Evolutionary conservation across 805 yeast species (phyloP), one percentile per base, ranked within the genome.

Genomic region (Saccharomyces mikatae): DNA sequence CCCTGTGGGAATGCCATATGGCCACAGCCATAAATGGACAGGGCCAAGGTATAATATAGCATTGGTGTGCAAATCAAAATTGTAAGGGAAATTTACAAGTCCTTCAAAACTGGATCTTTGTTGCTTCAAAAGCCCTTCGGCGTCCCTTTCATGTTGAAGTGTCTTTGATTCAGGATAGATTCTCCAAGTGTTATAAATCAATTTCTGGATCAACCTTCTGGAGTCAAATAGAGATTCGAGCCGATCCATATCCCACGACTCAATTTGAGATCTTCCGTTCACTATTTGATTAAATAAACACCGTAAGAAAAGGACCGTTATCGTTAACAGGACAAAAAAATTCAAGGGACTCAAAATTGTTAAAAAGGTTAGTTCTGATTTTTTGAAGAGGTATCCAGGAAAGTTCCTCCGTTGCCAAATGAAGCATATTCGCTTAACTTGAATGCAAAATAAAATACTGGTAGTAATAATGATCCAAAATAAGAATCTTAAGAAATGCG

Each of bases 231-330:
- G 86, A 2, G 82, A 73, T 52, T 82, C 89, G 1, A 89, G 75
- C 60, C 98, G 77, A 60, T 94, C 98, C 69, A 75, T 69, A 63
- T 92, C 98, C 99, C 99, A 92, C 2, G 79, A 74, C 71, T 92
- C 99, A 52, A 92, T 91, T 66, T 89, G 96, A 1, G 97, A 84
- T 79, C 80, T 84, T 27, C 97, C 96, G 29, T 75, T 70, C 51
- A 80, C 66, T 1, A 79, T 58, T 57, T 82, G 73, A 63, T 83
- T 82, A 44, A 74, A 67, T 1, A 85, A 17, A 52, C 90, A 84
- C 61, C 97, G 76, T 1, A 83, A 48, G 21, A 83, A 73, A 53
- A 94, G 73, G 3, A 87, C 60, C 0, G 76, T 64, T 2, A 94
- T 79, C 0, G 91, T 76, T 31, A 84, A 63, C 21, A 79, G 66